Base-by-base conservation (phyloP, 108 stramenopile species). In the Nitzschia putrida region DNA sequence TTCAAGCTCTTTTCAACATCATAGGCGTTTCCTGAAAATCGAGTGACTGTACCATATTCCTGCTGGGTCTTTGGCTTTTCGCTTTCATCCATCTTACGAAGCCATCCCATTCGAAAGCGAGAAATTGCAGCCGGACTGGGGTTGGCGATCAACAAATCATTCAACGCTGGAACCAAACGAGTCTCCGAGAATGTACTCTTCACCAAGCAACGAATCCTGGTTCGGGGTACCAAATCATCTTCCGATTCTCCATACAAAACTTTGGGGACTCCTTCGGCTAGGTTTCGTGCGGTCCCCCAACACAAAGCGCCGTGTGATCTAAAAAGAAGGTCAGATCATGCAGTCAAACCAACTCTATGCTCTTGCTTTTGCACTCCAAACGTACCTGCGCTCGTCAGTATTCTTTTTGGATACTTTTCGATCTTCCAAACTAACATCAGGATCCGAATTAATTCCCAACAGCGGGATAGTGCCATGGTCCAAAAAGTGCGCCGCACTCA, bases 141-240 rank as follows among this genome's bases (percentile, higher is more conserved):
- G 79, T 98, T 95, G n/a, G 97, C 83, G 53, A 98, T 81, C 18
- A 98, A 80, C 52, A 98, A 73, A 80, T 98, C 97, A 80, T 98
- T 98, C 66, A 98, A 72, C 8, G 95, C 93, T 11, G 97, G 97
- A 10, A 96, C 95, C 2, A 98, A 81, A 23, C 81, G 80, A 23
- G 96, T 97, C 80, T 98, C 97, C 0, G 93, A 95, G 79, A 97
- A 94, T 6, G 96, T 93, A 8, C 86, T 83, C 59, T 94, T 90
- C 50, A 98, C 93, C 44, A 92, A 77, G 57, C 93, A 91, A 26
- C 93, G 92, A 40, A 97, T 91, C 45, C 97, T 73, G 8, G 92
- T 83, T 57, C 97, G 61, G 21, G 8, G 13, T 3, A 61, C 43
- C 45, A 63, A 59, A 23, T 66, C 9, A 40, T 67, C 74, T 22